Evolutionary conservation across 257 asterid genomes (phyloP).

Genomic region (Salvia miltiorrhiza): DNA sequence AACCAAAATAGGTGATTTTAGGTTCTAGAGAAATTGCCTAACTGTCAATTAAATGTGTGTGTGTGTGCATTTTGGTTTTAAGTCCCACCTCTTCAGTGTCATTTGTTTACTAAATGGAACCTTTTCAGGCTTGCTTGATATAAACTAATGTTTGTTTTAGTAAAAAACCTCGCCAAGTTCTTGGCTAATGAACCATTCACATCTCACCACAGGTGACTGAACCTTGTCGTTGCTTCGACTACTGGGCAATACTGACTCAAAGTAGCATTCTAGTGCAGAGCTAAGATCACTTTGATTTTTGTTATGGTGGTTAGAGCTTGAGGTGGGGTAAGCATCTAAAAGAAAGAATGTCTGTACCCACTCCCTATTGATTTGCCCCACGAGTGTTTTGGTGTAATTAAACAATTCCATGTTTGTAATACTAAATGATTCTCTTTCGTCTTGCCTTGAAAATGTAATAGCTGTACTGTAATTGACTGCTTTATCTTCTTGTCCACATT

Average conservation of each 20-base stretch:
- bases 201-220: not conserved
- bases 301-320: not conserved
- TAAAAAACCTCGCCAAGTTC: not conserved
- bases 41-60: not conserved
- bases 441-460: not conserved
- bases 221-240: not conserved
- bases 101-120: not conserved
- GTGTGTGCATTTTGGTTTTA: not conserved
- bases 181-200: not conserved
- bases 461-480: not conserved
- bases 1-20: not conserved
- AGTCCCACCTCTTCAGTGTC: not conserved
- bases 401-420: not conserved
- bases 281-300: not conserved
- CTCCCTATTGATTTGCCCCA: not conserved
- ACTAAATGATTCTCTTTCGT: not conserved
- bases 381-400: not conserved
- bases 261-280: not conserved
- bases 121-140: not conserved
- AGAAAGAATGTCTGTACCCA: not conserved
- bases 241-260: not conserved
- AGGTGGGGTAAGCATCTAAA: not conserved
- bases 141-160: not conserved
- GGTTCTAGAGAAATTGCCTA: not conserved
- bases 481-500: not conserved